Percentiles rank a stretch among this genome's conserved stretches.
phyloP scores from a whole-genome alignment of 148 eudicot genomes.

The Mesembryanthemum crystallinum region DNA sequence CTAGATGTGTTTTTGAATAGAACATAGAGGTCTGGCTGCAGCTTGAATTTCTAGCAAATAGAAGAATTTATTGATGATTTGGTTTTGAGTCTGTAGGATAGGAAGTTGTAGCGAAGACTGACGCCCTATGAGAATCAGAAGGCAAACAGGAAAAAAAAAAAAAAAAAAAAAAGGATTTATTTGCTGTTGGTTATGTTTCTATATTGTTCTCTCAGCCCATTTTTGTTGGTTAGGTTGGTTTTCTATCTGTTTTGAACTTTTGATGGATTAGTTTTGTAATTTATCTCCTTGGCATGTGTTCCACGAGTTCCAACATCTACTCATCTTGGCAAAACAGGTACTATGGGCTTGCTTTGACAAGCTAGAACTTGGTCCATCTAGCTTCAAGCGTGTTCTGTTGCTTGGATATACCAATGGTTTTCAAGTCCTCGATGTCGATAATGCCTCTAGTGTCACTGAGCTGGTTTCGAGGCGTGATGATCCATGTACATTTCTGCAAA shows the following conservation, averaged over 20 bases:
- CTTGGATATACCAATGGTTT: constrained; percentile 92
- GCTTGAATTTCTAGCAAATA: background rate
- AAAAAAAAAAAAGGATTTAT: background rate
- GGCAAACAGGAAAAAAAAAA: background rate
- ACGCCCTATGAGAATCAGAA: background rate
- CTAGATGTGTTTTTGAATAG: background rate
- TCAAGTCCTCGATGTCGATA: constrained; percentile 91
- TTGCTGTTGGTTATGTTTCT: too few relatives aligned
- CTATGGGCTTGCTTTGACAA: constrained; percentile 92
- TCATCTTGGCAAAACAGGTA: constrained; percentile 52
- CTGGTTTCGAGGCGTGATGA: constrained; percentile 89
- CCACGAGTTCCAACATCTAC: background rate
- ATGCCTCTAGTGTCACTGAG: constrained; percentile 79
- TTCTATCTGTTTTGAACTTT: background rate
- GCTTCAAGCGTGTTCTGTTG: constrained; percentile 60
- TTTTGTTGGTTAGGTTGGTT: background rate
- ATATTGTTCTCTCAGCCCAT: background rate
- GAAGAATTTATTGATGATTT: constrained; percentile 6
- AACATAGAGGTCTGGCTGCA: background rate
- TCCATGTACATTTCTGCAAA: constrained; percentile 84
- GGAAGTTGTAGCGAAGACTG: background rate
- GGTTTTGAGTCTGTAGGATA: too few relatives aligned
- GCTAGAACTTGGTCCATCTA: constrained; percentile 66
- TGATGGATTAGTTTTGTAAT: background rate
- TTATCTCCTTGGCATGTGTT: constrained; percentile 1